Evolutionary conservation across 768 basidiomycete genomes (phyloP).

Genomic region (Polyporus arcularius): DNA sequence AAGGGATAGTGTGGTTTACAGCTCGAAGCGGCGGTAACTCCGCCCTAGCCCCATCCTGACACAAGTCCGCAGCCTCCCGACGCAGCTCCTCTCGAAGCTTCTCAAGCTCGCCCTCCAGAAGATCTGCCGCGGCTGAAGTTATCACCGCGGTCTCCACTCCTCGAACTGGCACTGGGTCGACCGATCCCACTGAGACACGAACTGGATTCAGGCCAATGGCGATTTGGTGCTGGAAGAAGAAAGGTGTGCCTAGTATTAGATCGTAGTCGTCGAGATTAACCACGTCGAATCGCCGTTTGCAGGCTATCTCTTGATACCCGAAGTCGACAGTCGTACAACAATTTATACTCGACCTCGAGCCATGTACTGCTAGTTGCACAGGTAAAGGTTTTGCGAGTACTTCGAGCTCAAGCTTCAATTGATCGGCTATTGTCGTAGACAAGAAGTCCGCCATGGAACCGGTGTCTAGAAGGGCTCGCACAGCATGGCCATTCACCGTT

Average conservation of each 20-base stretch:
- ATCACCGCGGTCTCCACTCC: slow-evolving; percentile 8
- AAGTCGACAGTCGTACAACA: slow-evolving; percentile 14
- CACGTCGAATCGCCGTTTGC: slow-evolving; percentile 5
- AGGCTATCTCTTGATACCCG: slow-evolving; percentile 6
- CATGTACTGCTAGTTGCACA: slow-evolving; percentile 33
- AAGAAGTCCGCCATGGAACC: slow-evolving; percentile 36
- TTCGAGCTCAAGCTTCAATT: slow-evolving; percentile 17
- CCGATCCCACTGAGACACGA: background rate
- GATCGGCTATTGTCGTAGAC: slow-evolving; percentile 30
- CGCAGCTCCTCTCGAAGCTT: slow-evolving; percentile 11
- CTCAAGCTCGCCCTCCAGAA: slow-evolving; percentile 14
- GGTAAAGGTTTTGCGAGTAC: slow-evolving; percentile 28
- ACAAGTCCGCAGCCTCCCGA: slow-evolving; percentile 17
- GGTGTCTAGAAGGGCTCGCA: slow-evolving; percentile 24
- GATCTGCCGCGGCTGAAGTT: slow-evolving; percentile 5
- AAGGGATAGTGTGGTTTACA: slow-evolving; percentile 24
- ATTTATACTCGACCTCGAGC: slow-evolving; percentile 30
- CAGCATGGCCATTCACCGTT: slow-evolving; percentile 22
- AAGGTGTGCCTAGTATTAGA: slow-evolving; percentile 31
- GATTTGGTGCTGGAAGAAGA: slow-evolving; percentile 23
- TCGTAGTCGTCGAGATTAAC: slow-evolving; percentile 28
- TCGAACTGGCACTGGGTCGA: background rate
- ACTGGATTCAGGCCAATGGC: slow-evolving; percentile 19
- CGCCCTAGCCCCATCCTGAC: slow-evolving; percentile 13
- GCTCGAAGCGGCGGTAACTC: slow-evolving; percentile 21